Evolutionary conservation across 2,329 filamentous ascomycete genomes (phyloP).

Genomic region (Trichoderma sp.): DNA sequence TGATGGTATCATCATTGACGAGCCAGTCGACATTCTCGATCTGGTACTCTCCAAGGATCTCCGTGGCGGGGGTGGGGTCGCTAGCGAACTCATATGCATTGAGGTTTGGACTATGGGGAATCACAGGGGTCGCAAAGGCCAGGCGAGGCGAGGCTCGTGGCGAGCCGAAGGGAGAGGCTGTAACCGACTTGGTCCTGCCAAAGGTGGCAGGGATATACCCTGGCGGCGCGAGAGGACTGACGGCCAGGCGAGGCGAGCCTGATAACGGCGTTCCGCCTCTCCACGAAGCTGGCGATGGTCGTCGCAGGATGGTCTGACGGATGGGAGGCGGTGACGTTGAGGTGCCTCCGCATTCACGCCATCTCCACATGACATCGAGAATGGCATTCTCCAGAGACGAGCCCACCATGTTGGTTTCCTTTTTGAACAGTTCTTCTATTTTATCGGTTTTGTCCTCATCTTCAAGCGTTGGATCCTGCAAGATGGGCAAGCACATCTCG

Average conservation of each 20-base stretch:
- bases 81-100: conserved; percentile 94
- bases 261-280: conserved; percentile 80
- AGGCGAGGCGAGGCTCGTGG: conserved; percentile 91
- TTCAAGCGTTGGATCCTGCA: conserved; percentile 79
- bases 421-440: conserved; percentile 82
- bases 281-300: conserved; percentile 93
- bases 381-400: conserved; percentile 85
- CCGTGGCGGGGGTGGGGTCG: conserved; percentile 77
- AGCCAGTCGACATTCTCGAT: conserved; percentile 97
- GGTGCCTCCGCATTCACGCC: conserved; percentile 67
- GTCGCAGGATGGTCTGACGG: conserved; percentile 85
- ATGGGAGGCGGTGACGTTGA: conserved; percentile 79
- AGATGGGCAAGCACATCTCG: conserved; percentile 85
- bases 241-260: conserved; percentile 79
- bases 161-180: conserved; percentile 88
- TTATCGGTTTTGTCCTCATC: conserved; percentile 96
- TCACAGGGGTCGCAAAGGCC: conserved; percentile 83
- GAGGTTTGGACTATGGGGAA: conserved; percentile 90
- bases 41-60: conserved; percentile 89
- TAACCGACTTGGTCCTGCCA: conserved; percentile 72
- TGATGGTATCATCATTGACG: conserved; percentile 84
- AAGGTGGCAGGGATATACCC: conserved; percentile 82
- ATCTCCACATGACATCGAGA: conserved; percentile 87
- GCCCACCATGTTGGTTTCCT: conserved; percentile 75
- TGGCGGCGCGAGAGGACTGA: conserved; percentile 81